Evolutionary conservation across 2,329 filamentous ascomycete species (phyloP).

Genomic region (Fusarium incarnatum): DNA sequence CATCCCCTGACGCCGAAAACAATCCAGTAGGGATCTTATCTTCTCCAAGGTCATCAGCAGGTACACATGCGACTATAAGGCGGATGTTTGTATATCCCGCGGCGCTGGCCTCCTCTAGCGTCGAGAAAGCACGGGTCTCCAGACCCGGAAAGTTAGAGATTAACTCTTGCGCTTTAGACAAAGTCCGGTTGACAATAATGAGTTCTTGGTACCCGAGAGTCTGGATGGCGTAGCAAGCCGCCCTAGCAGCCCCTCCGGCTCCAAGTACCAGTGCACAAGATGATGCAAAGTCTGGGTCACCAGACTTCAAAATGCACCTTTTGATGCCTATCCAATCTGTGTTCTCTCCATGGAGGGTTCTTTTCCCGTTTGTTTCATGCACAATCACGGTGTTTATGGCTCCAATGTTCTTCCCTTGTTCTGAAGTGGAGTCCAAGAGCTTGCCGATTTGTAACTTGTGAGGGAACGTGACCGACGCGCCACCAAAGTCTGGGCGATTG

Average conservation of each 20-base stretch:
- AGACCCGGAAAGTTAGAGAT: background rate
- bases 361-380: accelerated
- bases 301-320: background rate
- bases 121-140: background rate
- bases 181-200: background rate
- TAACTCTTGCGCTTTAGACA: background rate
- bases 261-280: background rate
- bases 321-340: slow-evolving; percentile 16
- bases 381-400: slow-evolving; percentile 10
- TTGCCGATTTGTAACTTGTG: slow-evolving; percentile 17
- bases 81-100: background rate
- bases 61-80: background rate
- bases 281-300: background rate
- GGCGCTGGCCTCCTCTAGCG: accelerated
- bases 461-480: slow-evolving; percentile 11
- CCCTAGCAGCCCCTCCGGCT: slow-evolving; percentile 8
- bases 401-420: background rate
- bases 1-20: background rate
- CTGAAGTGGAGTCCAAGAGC: background rate
- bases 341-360: background rate
- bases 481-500: background rate
- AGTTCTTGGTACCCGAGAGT: background rate
- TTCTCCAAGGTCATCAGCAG: background rate
- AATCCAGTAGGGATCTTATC: background rate
- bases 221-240: slow-evolving; percentile 8